Evolutionary conservation across 345 rosid species (phyloP).

Genomic region (Dipteronia dyeriana): DNA sequence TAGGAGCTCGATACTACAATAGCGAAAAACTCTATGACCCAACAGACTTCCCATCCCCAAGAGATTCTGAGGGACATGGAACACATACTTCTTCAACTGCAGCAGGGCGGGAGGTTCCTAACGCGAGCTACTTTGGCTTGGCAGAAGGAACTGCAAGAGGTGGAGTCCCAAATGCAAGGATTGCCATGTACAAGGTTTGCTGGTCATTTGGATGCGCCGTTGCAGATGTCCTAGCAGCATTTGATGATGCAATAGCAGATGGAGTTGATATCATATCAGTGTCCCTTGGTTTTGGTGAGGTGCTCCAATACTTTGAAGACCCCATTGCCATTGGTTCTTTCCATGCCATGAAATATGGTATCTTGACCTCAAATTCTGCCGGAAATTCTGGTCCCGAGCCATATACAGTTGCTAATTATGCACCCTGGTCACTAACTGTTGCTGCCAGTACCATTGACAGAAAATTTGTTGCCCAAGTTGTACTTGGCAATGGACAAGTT

Average conservation of each 20-base stretch:
- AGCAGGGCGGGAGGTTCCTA: conserved; percentile 21
- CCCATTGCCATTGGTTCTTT: conserved; percentile 32
- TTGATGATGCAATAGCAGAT: conserved; percentile 38
- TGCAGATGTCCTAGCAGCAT: conserved; percentile 37
- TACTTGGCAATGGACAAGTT: conserved; percentile 31
- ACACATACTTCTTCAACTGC: conserved; percentile 38
- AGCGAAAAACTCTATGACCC: neutral
- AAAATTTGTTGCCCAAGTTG: conserved; percentile 26
- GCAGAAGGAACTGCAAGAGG: conserved; percentile 27
- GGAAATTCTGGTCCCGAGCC: conserved; percentile 26
- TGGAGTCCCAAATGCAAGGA: conserved; percentile 24
- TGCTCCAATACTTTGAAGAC: conserved; percentile 20
- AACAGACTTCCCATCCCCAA: conserved; percentile 19
- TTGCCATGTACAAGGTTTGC: conserved; percentile 36
- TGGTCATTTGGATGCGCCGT: conserved; percentile 29
- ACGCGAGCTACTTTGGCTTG: conserved; percentile 28
- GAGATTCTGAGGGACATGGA: conserved; percentile 36
- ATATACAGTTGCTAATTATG: conserved; percentile 24
- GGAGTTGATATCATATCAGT: conserved; percentile 37
- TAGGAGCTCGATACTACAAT: conserved; percentile 21
- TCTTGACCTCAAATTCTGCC: conserved; percentile 31
- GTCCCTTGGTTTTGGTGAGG: conserved; percentile 20
- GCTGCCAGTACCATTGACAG: conserved; percentile 41
- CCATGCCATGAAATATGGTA: conserved; percentile 31
- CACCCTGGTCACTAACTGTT: conserved; percentile 37